A percentile compares a stretch with the other conserved stretches of the same genome.
Evolutionary conservation across 2,329 filamentous ascomycete genomes (phyloP).

Genomic region (Penicillium hesseltinei): DNA sequence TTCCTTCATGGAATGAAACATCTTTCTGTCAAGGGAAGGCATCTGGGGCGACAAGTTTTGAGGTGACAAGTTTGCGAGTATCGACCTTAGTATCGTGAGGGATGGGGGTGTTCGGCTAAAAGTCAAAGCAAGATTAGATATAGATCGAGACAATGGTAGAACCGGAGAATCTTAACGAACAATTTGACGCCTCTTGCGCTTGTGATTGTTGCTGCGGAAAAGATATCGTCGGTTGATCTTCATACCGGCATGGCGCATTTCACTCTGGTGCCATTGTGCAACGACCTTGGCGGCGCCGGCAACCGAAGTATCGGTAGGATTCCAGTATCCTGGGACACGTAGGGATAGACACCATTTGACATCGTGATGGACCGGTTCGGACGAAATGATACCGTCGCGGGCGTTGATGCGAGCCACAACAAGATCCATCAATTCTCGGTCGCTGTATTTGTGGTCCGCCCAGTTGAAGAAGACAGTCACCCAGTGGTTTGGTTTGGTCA

Average conservation of each 20-base stretch:
- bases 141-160: not conserved
- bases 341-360: not conserved
- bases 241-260: not conserved
- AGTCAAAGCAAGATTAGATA: not conserved
- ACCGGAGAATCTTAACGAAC: not conserved
- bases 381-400: constrained; percentile 1
- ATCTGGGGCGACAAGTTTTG: not conserved
- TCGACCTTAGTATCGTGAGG: not conserved
- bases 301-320: not conserved
- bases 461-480: constrained; percentile 8
- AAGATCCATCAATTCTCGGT: constrained; percentile 1
- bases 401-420: not conserved
- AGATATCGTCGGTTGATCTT: not conserved
- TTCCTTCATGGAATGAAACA: not conserved
- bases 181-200: not conserved
- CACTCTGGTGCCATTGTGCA: not conserved
- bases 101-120: not conserved
- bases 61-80: not conserved
- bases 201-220: not conserved
- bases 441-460: not conserved
- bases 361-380: constrained; percentile 4
- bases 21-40: not conserved
- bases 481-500: not conserved
- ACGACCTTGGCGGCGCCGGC: not conserved
- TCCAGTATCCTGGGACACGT: not conserved